Evolutionary conservation across 169 alveolate genomes (phyloP).

Genomic region (Cardiosporidium cionae): DNA sequence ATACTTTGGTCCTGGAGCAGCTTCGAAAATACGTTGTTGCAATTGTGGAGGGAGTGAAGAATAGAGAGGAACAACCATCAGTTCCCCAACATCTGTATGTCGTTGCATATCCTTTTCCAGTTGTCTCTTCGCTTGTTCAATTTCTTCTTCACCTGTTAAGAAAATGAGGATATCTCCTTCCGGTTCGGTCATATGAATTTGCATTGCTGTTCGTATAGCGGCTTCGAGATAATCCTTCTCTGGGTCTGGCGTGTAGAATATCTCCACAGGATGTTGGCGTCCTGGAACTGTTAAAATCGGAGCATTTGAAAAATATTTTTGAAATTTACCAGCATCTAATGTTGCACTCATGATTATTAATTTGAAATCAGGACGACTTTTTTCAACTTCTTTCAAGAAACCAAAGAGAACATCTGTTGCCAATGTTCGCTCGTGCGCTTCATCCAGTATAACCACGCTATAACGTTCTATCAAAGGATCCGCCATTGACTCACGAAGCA

Average conservation of each 20-base stretch:
- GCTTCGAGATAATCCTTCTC: slow-evolving; percentile 95
- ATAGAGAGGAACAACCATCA: slow-evolving; percentile 78
- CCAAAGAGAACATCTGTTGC: slow-evolving; percentile 96
- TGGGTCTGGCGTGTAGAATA: slow-evolving; percentile 85
- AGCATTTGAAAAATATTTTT: slow-evolving; percentile 76
- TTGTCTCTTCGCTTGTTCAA: slow-evolving; percentile 56
- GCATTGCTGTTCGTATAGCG: slow-evolving; percentile 86
- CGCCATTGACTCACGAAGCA: slow-evolving; percentile 89
- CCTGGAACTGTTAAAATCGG: slow-evolving; percentile 95
- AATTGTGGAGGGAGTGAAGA: slow-evolving; percentile 90
- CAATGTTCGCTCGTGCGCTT: slow-evolving; percentile 97
- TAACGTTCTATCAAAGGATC: slow-evolving; percentile 81
- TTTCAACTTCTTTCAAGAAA: slow-evolving; percentile 81
- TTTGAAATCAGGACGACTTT: slow-evolving; percentile 75
- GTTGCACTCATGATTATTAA: slow-evolving; percentile 96
- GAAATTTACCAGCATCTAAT: slow-evolving; percentile 84
- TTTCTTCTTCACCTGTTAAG: slow-evolving; percentile 89
- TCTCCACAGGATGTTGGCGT: slow-evolving; percentile 93
- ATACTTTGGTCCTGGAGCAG: slow-evolving; percentile 85
- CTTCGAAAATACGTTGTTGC: slow-evolving; percentile 91
- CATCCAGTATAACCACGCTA: slow-evolving; percentile 89
- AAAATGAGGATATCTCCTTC: slow-evolving; percentile 94
- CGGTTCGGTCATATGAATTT: slow-evolving; percentile 90
- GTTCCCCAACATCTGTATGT: slow-evolving; percentile 21
- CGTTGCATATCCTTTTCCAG: slow-evolving; percentile 24